Conservation (phyloP, 179 eudicot genomes). For the Nepenthes alata region DNA sequence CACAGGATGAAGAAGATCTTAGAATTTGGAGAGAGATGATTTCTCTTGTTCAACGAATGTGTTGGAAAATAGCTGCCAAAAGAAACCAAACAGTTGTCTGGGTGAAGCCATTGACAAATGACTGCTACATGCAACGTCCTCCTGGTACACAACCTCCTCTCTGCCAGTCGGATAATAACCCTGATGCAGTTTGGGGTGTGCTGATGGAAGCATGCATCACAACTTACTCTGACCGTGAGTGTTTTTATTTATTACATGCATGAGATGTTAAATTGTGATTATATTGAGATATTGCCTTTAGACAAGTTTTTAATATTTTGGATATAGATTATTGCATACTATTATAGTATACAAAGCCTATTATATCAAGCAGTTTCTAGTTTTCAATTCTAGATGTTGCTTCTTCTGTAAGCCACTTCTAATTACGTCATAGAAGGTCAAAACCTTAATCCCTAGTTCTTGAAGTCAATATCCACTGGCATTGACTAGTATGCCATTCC, state of each 20-base stretch:
- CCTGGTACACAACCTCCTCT: slow-evolving; percentile 90
- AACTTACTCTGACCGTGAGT: slow-evolving; percentile 89
- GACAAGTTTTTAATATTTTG: too few species aligned
- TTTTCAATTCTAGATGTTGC: too few species aligned
- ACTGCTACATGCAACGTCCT: slow-evolving; percentile 77
- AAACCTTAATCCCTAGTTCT: too few species aligned
- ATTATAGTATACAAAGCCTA: too few species aligned
- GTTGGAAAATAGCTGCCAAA: slow-evolving; percentile 91
- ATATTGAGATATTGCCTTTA: too few species aligned
- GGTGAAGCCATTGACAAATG: slow-evolving; percentile 87
- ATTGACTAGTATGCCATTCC: too few species aligned
- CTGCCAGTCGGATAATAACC: slow-evolving; percentile 69
- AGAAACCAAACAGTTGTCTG: slow-evolving; percentile 93
- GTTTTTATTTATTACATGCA: not conserved
- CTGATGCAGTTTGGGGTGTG: slow-evolving; percentile 87
- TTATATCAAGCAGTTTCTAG: too few species aligned
- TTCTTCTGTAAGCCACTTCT: too few species aligned
- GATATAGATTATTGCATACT: too few species aligned
- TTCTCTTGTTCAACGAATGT: slow-evolving; percentile 91
- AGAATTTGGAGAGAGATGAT: slow-evolving; percentile 97
- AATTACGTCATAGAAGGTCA: too few species aligned
- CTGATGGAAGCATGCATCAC: slow-evolving; percentile 92
- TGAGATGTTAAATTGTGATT: too few species aligned
- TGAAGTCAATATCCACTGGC: too few species aligned
- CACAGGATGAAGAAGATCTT: slow-evolving; percentile 96